A percentile compares a stretch with the other conserved stretches of the same genome.
Conservation (phyloP, 2,329 filamentous ascomycete species). For the Sordariomycetes sp. region DNA sequence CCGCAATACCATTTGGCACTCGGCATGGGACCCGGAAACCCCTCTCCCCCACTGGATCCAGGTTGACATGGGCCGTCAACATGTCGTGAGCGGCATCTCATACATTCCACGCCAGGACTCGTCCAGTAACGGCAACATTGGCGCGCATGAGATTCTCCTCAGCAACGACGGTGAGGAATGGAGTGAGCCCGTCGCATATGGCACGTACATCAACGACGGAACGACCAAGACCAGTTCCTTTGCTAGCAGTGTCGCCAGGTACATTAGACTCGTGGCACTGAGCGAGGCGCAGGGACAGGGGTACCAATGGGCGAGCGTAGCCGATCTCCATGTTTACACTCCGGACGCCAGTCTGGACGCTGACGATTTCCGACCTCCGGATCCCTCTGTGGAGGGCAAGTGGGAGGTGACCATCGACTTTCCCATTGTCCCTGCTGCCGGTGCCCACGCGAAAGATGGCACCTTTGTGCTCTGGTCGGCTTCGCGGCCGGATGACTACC, state of each 20-base stretch:
- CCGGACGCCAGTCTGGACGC: constrained; percentile 10
- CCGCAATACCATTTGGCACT: constrained; percentile 18
- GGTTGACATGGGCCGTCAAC: constrained; percentile 15
- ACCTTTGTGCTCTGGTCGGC: constrained; percentile 1
- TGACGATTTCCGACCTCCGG: constrained; percentile 3
- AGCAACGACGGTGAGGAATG: constrained; percentile 16
- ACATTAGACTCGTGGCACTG: constrained; percentile 17
- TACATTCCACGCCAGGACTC: constrained; percentile 17
- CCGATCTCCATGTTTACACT: constrained; percentile 19
- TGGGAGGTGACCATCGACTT: constrained; percentile 24
- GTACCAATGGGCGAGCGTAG: constrained; percentile 18
- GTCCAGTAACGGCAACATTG: constrained; percentile 16
- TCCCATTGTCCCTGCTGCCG: constrained; percentile 22
- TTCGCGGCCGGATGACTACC: constrained; percentile 3
- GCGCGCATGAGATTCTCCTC: constrained; percentile 16
- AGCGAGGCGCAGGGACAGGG: constrained; percentile 15
- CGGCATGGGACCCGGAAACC: constrained; percentile 5
- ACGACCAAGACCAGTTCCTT: constrained; percentile 20
- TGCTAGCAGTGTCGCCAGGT: constrained; percentile 16
- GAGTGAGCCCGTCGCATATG: constrained; percentile 15
- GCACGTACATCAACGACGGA: constrained; percentile 17
- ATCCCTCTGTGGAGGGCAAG: constrained; percentile 14
- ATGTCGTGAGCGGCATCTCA: constrained; percentile 17
- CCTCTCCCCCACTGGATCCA: constrained; percentile 17
- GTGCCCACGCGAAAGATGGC: constrained; percentile 7